A percentile compares a stretch with the other conserved stretches of the same genome.
Conservation (phyloP, 306 rosid genomes). For the Sechiopsis laciniata region DNA sequence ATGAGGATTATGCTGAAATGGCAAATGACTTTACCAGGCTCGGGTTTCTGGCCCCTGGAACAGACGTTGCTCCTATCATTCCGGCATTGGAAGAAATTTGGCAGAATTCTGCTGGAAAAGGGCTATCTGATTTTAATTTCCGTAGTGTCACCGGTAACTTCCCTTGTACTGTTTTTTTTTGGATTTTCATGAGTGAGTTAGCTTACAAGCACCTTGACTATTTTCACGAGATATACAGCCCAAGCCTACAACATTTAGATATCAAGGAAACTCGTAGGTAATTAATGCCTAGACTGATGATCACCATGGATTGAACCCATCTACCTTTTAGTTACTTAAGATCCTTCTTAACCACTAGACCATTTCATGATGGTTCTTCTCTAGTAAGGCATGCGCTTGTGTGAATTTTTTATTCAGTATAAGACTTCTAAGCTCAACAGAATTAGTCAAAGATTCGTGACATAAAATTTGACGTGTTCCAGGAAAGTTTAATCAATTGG, state of each 20-base stretch:
- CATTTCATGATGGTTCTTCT: too few species aligned
- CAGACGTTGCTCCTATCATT: slow-evolving; percentile 88
- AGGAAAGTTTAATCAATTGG: slow-evolving; percentile 95
- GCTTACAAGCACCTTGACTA: too few species aligned
- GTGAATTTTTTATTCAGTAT: not conserved
- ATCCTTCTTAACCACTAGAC: too few species aligned
- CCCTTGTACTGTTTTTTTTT: not conserved
- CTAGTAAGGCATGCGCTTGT: too few species aligned
- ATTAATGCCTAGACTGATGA: too few species aligned
- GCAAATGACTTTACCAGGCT: slow-evolving; percentile 97
- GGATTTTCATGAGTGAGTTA: too few species aligned
- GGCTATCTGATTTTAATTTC: slow-evolving; percentile 88
- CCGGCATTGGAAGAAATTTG: slow-evolving; percentile 98
- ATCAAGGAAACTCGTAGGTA: too few species aligned
- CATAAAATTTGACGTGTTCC: slow-evolving; percentile 28
- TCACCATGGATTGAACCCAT: too few species aligned
- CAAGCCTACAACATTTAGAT: too few species aligned
- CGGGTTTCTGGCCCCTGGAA: slow-evolving; percentile 92
- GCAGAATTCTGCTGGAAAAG: slow-evolving; percentile 98
- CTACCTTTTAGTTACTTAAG: too few species aligned
- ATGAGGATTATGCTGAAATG: slow-evolving; percentile 97
- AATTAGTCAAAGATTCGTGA: not conserved
- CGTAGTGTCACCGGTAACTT: slow-evolving; percentile 82
- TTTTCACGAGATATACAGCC: too few species aligned
- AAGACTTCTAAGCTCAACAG: not conserved